Evolutionary conservation across 164 flowering plant species (phyloP), one percentile per base, ranked within the genome.

Genomic region (Liquidambar formosana): DNA sequence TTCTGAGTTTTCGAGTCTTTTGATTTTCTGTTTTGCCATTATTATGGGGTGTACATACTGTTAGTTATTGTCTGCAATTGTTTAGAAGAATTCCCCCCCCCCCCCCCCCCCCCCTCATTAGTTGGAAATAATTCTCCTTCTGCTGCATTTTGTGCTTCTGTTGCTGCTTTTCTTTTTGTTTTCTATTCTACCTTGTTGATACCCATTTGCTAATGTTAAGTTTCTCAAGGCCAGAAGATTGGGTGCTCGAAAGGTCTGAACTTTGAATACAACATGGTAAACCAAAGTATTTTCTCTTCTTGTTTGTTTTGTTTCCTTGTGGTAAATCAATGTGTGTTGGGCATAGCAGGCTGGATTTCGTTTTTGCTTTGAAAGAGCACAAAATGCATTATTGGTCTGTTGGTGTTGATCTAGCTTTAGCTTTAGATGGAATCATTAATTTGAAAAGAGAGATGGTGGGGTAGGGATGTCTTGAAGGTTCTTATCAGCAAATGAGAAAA

Each of bases 41-140:
- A 49, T 43, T 47, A 68, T 72, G 67, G 72, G 59, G 69, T 68
- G 79, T 72, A 76, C 22, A 76, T 76, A 72, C 38, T 23, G 18
- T 22, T 49, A 33, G 21, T n/a, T 49, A 58, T 54, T 47, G 12
- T 49, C 41, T 33, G 41, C 27, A 44, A 62, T 62, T 62, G 65
- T 45, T n/a, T 45, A 49, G n/a, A 49, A n/a, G 14, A 19, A n/a
- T 57, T 10, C 10, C 5, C n/a, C n/a, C n/a, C n/a, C n/a, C n/a
- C n/a, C n/a, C n/a, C n/a, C n/a, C n/a, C n/a, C n/a, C n/a, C n/a
- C n/a, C n/a, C n/a, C 48, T n/a, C 8, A 26, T 1, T 33, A 47
- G 23, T 33, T 59, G n/a, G n/a, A n/a, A 38, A 21, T 19, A 52
- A 41, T 53, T 59, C 28, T 66, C 33, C 10, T 38, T 66, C 61